Evolutionary conservation across 257 asterid genomes (phyloP), one percentile per base, ranked within the genome.

Genomic region (Mitragyna speciosa): DNA sequence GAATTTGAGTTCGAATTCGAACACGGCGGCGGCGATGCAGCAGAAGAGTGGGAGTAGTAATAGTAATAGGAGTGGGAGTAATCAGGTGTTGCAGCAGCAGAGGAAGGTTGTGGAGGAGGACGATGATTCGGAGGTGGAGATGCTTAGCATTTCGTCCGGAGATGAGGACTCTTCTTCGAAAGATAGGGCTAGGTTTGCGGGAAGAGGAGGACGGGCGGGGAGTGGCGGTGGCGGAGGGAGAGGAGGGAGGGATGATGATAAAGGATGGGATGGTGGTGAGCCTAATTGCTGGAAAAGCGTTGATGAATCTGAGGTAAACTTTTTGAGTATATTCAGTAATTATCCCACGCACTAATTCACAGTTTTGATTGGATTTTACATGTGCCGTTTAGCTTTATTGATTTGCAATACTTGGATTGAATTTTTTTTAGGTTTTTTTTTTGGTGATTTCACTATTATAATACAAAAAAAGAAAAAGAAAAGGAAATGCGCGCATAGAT

Each of bases 141-240:
- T 95, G 96, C 90, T 95, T 82, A 95, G 99, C 87, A 95, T 93
- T 83, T 95, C 99, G 6, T 95, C 99, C 1, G 98, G 99, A 2
- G 99, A 95, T 71, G 99, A 95, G 89, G 97, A 92, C 72, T 51
- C 79, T 79, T 58, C 76, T 0, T 66, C 82, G n/a, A 85, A 83
- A 80, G 98, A 91, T 76, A 89, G 87, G 69, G 90, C 89, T 70
- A 83, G 89, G 63, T 85, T 79, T 51, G 90, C 86, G 72, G 82
- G 87, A 31, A 89, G 79, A 87, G 83, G 84, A 49, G 83, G 84
- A 49, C 89, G 95, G 45, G 85, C 82, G 1, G 87, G 87, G 56
- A 80, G 86, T 76, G 92, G 73, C 24, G 61, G 49, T 31, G 83
- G 76, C 36, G 79, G 70, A 67, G 80, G 83, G 74, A 80, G 82